Evolutionary conservation across 257 asterid species (phyloP).

Genomic region (Paulownia fortunei): DNA sequence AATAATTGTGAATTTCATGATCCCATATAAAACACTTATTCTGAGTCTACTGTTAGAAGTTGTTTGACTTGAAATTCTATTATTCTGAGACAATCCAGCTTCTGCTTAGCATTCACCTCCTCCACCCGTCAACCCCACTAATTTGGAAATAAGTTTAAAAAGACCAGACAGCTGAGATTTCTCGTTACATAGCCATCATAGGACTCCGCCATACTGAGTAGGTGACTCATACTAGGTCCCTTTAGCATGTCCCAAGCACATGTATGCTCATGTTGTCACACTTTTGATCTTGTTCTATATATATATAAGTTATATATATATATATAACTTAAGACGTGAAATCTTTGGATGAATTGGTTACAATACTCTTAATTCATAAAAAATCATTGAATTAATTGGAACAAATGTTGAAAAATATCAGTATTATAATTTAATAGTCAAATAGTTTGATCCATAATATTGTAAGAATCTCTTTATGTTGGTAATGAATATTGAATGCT

Average conservation of each 20-base stretch:
- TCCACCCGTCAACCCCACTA: neutral
- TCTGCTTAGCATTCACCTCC: neutral
- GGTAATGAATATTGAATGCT: too few relatives aligned
- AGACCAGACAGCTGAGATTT: conserved; percentile 23
- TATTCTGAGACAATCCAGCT: too few relatives aligned
- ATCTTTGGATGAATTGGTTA: neutral
- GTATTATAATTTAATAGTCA: too few relatives aligned
- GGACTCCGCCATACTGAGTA: neutral
- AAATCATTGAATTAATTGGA: too few relatives aligned
- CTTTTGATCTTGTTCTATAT: neutral
- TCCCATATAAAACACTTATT: too few relatives aligned
- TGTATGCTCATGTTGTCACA: conserved; percentile 23
- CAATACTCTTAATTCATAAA: conserved; percentile 12
- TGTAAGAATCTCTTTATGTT: too few relatives aligned
- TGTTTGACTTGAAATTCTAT: too few relatives aligned
- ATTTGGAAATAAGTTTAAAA: neutral
- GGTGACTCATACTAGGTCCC: conserved; percentile 13
- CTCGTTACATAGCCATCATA: conserved; percentile 26
- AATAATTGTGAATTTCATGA: too few relatives aligned
- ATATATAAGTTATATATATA: neutral
- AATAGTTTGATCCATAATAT: too few relatives aligned
- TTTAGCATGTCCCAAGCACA: conserved; percentile 30
- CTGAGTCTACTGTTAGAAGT: too few relatives aligned
- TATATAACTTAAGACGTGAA: neutral
- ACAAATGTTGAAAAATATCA: too few relatives aligned